Evolutionary conservation across 306 rosid genomes (phyloP).

Genomic region (Gillenia trifoliata): DNA sequence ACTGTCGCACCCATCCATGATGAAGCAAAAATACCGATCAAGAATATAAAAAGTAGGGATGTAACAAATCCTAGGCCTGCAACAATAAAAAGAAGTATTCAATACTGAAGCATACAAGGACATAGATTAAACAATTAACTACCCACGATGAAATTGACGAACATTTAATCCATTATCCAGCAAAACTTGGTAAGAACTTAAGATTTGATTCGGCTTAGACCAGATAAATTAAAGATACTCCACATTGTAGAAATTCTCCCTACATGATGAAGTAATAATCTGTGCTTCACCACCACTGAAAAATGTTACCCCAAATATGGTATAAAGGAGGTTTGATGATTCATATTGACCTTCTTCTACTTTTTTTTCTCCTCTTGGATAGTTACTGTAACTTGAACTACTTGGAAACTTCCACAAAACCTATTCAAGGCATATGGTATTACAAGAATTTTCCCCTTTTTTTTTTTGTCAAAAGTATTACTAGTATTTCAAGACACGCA

Average conservation of each 20-base stretch:
- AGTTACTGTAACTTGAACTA: background rate
- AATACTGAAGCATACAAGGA: background rate
- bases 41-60: constrained; percentile 35
- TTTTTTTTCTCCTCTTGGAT: background rate
- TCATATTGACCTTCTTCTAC: background rate
- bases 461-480: background rate
- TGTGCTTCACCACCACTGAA: background rate
- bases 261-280: background rate
- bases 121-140: background rate
- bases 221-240: background rate
- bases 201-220: background rate
- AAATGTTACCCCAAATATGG: background rate
- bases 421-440: background rate
- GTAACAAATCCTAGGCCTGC: constrained; percentile 54
- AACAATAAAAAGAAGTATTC: constrained; percentile 6
- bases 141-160: background rate
- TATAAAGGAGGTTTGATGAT: background rate
- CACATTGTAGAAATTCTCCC: background rate
- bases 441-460: background rate
- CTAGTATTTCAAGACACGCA: background rate
- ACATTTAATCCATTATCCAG: background rate
- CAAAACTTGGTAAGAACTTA: background rate
- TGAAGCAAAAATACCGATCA: constrained; percentile 47
- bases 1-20: constrained; percentile 58
- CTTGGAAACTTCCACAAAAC: background rate